These are phyloP conservation scores for Linnemannia schmuckeri DNA, from an alignment of 192 early-diverging fungal species.

Conservation along the genomic window DNA sequence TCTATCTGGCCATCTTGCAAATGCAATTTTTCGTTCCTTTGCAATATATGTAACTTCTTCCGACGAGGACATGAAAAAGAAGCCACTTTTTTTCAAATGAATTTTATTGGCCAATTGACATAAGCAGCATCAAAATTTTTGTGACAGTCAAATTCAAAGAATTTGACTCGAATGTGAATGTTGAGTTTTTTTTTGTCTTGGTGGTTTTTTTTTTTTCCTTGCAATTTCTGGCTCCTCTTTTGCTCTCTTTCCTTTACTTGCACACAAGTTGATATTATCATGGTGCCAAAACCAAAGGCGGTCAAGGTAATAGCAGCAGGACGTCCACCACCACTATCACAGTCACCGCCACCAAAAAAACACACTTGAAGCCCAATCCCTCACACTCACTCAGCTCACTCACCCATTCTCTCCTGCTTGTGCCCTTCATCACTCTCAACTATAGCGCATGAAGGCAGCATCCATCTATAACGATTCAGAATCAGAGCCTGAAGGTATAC, in stretches of 20 bases:
- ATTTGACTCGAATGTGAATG: too few relatives aligned
- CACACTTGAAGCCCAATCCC: too few relatives aligned
- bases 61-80: too few relatives aligned
- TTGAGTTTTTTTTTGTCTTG: too few relatives aligned
- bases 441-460: slow-evolving; percentile 15
- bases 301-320: neutral
- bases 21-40: neutral
- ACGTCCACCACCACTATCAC: neutral
- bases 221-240: neutral
- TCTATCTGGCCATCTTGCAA: neutral
- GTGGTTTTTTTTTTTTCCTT: neutral
- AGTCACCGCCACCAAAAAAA: neutral
- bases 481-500: neutral
- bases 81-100: too few relatives aligned
- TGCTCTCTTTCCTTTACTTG: neutral
- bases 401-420: neutral
- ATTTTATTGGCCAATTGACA: too few relatives aligned
- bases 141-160: too few relatives aligned
- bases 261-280: slow-evolving; percentile 13
- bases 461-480: neutral
- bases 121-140: too few relatives aligned
- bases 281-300: slow-evolving; percentile 13
- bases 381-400: too few relatives aligned
- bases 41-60: neutral
- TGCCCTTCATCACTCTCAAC: too few relatives aligned